Percentiles rank a stretch among this genome's conserved stretches.
Evolutionary conservation across 2,329 filamentous ascomycete genomes (phyloP).

Genomic region (Pezicula carpinea): DNA sequence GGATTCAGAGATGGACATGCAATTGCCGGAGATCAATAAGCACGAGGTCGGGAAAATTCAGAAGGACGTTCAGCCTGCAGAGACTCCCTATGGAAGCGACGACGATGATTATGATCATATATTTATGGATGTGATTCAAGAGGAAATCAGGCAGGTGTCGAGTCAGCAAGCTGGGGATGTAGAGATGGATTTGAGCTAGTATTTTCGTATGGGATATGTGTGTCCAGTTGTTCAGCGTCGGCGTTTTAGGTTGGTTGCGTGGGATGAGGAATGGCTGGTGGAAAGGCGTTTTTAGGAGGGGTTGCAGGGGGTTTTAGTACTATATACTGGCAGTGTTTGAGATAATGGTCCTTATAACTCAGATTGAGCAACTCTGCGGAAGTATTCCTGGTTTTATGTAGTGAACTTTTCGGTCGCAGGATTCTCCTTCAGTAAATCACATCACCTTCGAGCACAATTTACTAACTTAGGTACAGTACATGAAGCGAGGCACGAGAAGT

Average conservation of each 20-base stretch:
- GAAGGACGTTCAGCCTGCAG: conserved; percentile 1
- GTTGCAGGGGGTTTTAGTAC: conserved; percentile 6
- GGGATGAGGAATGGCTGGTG: too few species aligned
- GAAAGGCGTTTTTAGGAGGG: conserved; percentile 5
- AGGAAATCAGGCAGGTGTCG: conserved; percentile 29
- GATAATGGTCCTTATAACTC: too few species aligned
- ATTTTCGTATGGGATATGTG: not conserved
- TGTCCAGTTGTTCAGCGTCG: conserved; percentile 14
- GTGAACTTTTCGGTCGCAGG: too few species aligned
- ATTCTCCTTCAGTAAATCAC: too few species aligned
- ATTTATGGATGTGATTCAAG: conserved; percentile 61
- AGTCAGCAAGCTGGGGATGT: conserved; percentile 22
- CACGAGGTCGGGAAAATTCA: not conserved
- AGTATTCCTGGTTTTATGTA: too few species aligned
- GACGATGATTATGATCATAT: conserved; percentile 58
- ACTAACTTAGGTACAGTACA: too few species aligned
- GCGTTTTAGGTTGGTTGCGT: conserved; percentile 13
- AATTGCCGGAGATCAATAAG: conserved; percentile 10
- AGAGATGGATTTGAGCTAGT: conserved; percentile 12
- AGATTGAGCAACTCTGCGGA: too few species aligned
- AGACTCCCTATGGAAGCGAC: conserved; percentile 33
- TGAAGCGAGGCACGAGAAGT: too few species aligned
- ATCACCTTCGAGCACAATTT: too few species aligned
- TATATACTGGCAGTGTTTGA: too few species aligned
- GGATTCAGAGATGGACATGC: conserved; percentile 1